A percentile compares a stretch with the other conserved stretches of the same genome.
phyloP scores from a whole-genome alignment of 1,139 yeast species.

The Protomyces pachydermus region DNA sequence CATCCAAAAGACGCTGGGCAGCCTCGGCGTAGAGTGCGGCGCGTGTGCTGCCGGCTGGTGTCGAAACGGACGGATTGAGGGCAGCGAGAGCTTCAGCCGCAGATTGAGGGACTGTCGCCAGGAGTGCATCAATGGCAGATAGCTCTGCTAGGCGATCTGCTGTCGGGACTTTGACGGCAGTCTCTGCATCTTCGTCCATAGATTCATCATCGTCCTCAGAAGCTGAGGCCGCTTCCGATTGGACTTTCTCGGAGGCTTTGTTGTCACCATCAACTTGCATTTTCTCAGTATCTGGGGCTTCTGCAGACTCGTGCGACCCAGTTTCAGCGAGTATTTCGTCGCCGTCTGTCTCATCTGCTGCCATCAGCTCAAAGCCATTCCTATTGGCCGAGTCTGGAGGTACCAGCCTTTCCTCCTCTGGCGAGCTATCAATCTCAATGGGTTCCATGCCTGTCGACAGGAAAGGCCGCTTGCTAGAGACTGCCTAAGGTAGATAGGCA shows the following conservation, averaged over 20 bases:
- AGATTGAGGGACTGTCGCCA: not conserved
- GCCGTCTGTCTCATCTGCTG: too few species aligned
- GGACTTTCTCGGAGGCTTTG: not conserved
- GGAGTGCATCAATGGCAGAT: not conserved
- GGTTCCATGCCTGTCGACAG: not conserved
- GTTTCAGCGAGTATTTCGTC: too few species aligned
- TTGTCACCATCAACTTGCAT: not conserved
- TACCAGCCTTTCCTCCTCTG: not conserved
- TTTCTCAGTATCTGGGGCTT: not conserved
- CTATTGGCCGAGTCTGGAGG: too few species aligned
- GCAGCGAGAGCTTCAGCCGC: slow-evolving; percentile 8
- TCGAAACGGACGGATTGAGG: not conserved
- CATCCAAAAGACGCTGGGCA: not conserved
- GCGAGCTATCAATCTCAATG: not conserved
- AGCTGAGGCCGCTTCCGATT: not conserved
- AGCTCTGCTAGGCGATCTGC: not conserved
- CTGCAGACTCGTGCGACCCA: too few species aligned
- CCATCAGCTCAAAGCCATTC: too few species aligned
- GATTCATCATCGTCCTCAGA: not conserved
- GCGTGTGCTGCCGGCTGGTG: not conserved
- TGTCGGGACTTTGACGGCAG: not conserved
- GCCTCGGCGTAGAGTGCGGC: not conserved
- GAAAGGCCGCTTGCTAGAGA: too few species aligned
- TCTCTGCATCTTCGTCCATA: slow-evolving; percentile 27
- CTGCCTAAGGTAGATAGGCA: too few species aligned